A percentile compares a stretch with the other conserved stretches of the same genome.
Evolutionary conservation across 2,329 filamentous ascomycete genomes (phyloP).

Genomic region (Colletotrichum cordylinicola): DNA sequence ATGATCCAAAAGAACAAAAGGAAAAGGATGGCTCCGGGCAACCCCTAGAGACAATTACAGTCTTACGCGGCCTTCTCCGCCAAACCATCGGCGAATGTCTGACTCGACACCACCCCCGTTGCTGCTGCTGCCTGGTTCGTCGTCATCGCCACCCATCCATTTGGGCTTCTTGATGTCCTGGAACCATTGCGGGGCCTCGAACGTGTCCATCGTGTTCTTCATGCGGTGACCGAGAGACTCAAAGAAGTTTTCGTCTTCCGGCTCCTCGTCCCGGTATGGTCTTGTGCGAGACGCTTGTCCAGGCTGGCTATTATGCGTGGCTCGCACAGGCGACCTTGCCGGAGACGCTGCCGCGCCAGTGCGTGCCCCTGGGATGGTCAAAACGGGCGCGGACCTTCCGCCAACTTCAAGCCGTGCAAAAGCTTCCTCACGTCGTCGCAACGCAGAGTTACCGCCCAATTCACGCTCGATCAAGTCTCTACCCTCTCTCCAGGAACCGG

Average conservation of each 20-base stretch:
- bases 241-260: conserved; percentile 81
- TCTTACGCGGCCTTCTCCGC: conserved; percentile 43
- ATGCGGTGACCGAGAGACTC: conserved; percentile 83
- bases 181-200: conserved; percentile 84
- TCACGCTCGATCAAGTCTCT: conserved; percentile 90
- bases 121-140: conserved; percentile 32
- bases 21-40: not conserved
- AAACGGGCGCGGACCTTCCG: conserved; percentile 48
- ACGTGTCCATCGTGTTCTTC: conserved; percentile 88
- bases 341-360: conserved; percentile 36
- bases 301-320: conserved; percentile 39
- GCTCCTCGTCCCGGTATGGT: conserved; percentile 52
- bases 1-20: not conserved
- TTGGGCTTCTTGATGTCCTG: conserved; percentile 79
- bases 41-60: not conserved
- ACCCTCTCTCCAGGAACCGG: conserved; percentile 90
- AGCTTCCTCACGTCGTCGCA: conserved; percentile 53
- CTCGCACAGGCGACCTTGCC: conserved; percentile 49
- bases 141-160: conserved; percentile 75
- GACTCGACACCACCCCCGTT: conserved; percentile 29
- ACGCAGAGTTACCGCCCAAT: conserved; percentile 67
- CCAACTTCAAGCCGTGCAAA: conserved; percentile 36
- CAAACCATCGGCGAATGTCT: conserved; percentile 65
- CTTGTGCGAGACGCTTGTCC: conserved; percentile 21
- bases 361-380: conserved; percentile 51